These are phyloP conservation scores for Lactarius vividus DNA, from an alignment of 768 basidiomycete species.

Conservation along the genomic window DNA sequence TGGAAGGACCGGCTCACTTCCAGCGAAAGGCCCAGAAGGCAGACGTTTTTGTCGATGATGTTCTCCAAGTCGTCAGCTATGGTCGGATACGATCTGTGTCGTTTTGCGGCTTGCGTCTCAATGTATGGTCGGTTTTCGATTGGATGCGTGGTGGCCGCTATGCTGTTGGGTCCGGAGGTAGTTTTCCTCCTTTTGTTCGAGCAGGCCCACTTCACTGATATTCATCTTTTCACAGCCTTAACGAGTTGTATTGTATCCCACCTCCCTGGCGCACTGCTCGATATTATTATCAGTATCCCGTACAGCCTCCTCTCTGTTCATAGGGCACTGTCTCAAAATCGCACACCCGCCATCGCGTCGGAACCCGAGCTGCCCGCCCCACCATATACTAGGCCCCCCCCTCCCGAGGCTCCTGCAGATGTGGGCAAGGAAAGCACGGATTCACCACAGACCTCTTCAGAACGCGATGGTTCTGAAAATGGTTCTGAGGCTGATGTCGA, in stretches of 20 bases:
- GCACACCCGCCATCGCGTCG: slow-evolving; percentile 41
- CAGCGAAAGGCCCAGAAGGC: slow-evolving; percentile 56
- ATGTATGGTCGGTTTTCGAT: slow-evolving; percentile 48
- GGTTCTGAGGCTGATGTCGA: slow-evolving; percentile 69
- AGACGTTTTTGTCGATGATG: slow-evolving; percentile 53
- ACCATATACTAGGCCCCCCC: slow-evolving; percentile 28
- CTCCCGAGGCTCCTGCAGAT: slow-evolving; percentile 25
- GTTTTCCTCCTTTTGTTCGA: slow-evolving; percentile 28
- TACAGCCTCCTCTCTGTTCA: slow-evolving; percentile 60
- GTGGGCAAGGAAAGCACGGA: slow-evolving; percentile 13
- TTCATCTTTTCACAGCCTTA: slow-evolving; percentile 43
- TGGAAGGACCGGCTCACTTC: slow-evolving; percentile 41
- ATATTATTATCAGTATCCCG: slow-evolving; percentile 64
- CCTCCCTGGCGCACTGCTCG: slow-evolving; percentile 63
- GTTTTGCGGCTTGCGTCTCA: slow-evolving; percentile 45
- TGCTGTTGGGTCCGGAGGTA: slow-evolving; percentile 79
- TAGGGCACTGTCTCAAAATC: slow-evolving; percentile 54
- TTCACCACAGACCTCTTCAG: slow-evolving; percentile 26
- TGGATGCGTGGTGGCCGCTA: slow-evolving; percentile 67
- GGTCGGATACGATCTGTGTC: slow-evolving; percentile 47
- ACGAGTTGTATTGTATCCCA: slow-evolving; percentile 71
- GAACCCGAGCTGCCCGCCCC: slow-evolving; percentile 13
- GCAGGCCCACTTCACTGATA: slow-evolving; percentile 1
- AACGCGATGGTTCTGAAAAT: slow-evolving; percentile 41
- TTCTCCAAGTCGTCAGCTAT: slow-evolving; percentile 59